These are phyloP conservation scores for Moesziomyces sp. DNA, from an alignment of 1,284 basidiomycete species.

Conservation along the genomic window DNA sequence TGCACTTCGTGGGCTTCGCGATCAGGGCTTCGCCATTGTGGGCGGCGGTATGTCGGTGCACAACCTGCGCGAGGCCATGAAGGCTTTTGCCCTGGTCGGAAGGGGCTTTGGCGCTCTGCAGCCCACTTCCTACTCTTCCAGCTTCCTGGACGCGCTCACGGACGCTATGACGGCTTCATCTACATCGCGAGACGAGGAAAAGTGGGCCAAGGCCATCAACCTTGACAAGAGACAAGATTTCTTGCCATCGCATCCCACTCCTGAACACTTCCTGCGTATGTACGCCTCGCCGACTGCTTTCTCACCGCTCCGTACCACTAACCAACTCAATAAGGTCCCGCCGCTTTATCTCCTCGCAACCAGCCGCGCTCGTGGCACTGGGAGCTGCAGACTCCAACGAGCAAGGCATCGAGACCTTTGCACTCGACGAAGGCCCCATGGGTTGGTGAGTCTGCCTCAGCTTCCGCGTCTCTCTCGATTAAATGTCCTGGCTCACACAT, in stretches of 20 bases:
- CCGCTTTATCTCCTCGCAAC: no score
- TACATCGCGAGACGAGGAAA: constrained; percentile 14
- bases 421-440: constrained; percentile 44
- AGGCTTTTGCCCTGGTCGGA: constrained; percentile 11
- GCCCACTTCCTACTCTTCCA: constrained; percentile 18
- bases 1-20: constrained; percentile 66
- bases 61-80: constrained; percentile 52
- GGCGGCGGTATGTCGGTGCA: constrained; percentile 59
- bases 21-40: constrained; percentile 54
- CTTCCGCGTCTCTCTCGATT: no score
- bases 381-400: constrained; percentile 42
- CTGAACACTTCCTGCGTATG: constrained; percentile 54
- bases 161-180: constrained; percentile 30
- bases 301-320: no score
- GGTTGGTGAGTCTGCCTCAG: constrained; percentile 37
- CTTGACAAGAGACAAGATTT: constrained; percentile 37
- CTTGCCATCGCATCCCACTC: constrained; percentile 36
- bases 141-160: constrained; percentile 36
- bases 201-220: constrained; percentile 28
- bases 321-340: neutral
- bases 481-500: neutral
- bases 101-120: constrained; percentile 3
- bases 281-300: neutral
- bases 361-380: constrained; percentile 39
- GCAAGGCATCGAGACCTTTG: constrained; percentile 30